phyloP scores from a whole-genome alignment of 202 grass and related monocot genomes.

The Setaria viridis region DNA sequence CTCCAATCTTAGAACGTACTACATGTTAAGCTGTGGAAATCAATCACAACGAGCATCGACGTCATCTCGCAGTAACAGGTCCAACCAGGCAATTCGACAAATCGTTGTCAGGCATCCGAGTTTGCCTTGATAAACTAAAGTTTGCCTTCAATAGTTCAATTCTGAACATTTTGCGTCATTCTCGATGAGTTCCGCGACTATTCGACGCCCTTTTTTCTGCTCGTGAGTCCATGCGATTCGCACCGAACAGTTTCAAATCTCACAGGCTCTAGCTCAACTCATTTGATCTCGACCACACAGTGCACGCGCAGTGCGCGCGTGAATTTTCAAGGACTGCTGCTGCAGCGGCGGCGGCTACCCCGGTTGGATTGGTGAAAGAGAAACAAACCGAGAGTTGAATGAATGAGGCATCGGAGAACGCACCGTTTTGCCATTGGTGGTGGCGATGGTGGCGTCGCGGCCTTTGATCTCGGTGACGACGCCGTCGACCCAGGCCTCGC shows the following conservation, averaged over 20 bases:
- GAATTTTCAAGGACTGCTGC: neutral
- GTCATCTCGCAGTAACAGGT: no score
- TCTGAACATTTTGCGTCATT: no score
- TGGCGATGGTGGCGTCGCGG: constrained; percentile 59
- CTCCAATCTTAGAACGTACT: neutral
- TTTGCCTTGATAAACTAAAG: neutral
- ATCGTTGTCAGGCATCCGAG: neutral
- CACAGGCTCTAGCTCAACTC: no score
- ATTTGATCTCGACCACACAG: neutral
- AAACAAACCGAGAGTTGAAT: neutral
- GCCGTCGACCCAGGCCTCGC: constrained; percentile 80
- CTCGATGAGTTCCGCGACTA: no score
- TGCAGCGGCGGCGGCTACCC: no score
- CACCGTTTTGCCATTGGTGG: constrained; percentile 75
- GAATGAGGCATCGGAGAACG: neutral
- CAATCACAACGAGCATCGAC: neutral
- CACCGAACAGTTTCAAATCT: neutral
- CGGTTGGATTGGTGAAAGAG: neutral
- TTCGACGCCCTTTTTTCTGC: neutral
- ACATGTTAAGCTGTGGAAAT: neutral
- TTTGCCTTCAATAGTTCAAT: no score
- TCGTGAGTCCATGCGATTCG: neutral
- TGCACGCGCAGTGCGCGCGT: neutral
- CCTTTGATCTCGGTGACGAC: constrained; percentile 82
- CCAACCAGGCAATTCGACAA: neutral